Evolutionary conservation across 1,284 basidiomycete genomes (phyloP).

Genomic region (Singerocomus inundabilis): DNA sequence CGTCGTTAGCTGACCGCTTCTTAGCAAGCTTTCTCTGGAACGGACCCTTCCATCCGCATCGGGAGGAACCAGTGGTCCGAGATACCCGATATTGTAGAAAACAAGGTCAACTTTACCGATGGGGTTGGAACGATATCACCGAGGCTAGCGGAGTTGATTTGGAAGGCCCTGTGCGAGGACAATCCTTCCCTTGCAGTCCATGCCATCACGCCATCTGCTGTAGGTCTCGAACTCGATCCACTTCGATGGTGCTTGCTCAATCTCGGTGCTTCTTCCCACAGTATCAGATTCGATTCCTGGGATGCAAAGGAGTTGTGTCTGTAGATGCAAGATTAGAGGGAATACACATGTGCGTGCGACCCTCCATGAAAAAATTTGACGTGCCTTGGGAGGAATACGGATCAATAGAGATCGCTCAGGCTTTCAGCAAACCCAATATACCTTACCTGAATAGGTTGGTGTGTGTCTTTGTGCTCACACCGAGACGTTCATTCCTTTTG

Average conservation of each 20-base stretch:
- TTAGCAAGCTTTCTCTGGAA: slow-evolving; percentile 50
- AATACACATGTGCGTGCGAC: slow-evolving; percentile 39
- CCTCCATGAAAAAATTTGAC: slow-evolving; percentile 50
- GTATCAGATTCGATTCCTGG: slow-evolving; percentile 77
- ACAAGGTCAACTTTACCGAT: slow-evolving; percentile 63
- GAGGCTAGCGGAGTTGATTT: slow-evolving; percentile 56
- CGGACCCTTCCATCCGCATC: slow-evolving; percentile 43
- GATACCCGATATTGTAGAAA: slow-evolving; percentile 29
- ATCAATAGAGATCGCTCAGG: slow-evolving; percentile 68
- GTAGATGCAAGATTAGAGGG: slow-evolving; percentile 40
- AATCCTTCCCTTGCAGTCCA: slow-evolving; percentile 38
- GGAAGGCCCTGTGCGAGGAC: slow-evolving; percentile 47
- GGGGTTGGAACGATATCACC: slow-evolving; percentile 75
- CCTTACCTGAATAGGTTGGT: slow-evolving; percentile 65
- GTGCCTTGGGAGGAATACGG: slow-evolving; percentile 42
- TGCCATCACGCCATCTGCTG: slow-evolving; percentile 53
- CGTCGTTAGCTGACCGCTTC: slow-evolving; percentile 7
- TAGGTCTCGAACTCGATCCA: slow-evolving; percentile 36
- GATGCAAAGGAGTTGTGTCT: slow-evolving; percentile 55
- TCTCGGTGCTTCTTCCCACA: too few relatives aligned
- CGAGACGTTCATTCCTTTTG: background rate
- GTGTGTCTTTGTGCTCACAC: background rate
- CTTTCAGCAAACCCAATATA: slow-evolving; percentile 54
- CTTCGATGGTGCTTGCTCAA: background rate
- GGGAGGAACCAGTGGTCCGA: slow-evolving; percentile 31